A percentile compares a stretch with the other conserved stretches of the same genome.
Evolutionary conservation across 2,329 filamentous ascomycete species (phyloP).

Genomic region (Penicillium hesseltinei): DNA sequence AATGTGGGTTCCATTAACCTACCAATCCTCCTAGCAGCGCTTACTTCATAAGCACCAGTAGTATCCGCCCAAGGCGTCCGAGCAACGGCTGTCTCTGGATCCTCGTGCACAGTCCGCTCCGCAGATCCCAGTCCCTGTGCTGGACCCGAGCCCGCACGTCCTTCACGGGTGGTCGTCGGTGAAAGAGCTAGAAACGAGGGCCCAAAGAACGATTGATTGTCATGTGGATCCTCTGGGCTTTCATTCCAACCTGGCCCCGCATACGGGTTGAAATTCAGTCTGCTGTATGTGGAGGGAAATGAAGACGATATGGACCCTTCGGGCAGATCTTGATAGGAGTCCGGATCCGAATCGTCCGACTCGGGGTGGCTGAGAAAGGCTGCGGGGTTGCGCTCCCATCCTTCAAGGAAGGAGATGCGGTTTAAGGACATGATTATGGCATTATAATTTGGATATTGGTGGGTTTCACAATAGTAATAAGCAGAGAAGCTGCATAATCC

Average conservation of each 20-base stretch:
- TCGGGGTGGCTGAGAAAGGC: slow-evolving; percentile 26
- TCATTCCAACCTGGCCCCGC: slow-evolving; percentile 40
- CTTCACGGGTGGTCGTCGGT: slow-evolving; percentile 22
- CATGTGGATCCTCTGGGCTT: slow-evolving; percentile 28
- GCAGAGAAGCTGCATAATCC: background rate
- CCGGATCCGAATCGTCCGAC: slow-evolving; percentile 18
- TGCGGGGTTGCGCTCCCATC: slow-evolving; percentile 40
- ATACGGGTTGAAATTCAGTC: slow-evolving; percentile 46
- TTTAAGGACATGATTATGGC: slow-evolving; percentile 41
- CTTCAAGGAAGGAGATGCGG: slow-evolving; percentile 45
- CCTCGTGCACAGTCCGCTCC: slow-evolving; percentile 15
- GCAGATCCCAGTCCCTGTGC: slow-evolving; percentile 5
- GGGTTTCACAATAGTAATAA: background rate
- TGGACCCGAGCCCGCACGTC: slow-evolving; percentile 11
- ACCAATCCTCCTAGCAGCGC: slow-evolving; percentile 53
- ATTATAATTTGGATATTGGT: background rate
- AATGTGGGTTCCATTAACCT: slow-evolving; percentile 25
- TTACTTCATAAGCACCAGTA: slow-evolving; percentile 54
- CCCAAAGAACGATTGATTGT: slow-evolving; percentile 27
- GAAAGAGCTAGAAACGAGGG: slow-evolving; percentile 16
- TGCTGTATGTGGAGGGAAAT: slow-evolving; percentile 36
- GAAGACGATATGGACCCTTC: slow-evolving; percentile 34
- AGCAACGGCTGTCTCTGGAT: background rate
- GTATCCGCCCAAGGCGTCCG: slow-evolving; percentile 24
- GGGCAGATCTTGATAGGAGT: slow-evolving; percentile 33